Percentiles rank a stretch among this genome's conserved stretches.
These are phyloP conservation scores for Tetrapyrgos nigripes DNA, from an alignment of 1,284 basidiomycete genomes.

Conservation along the genomic window DNA sequence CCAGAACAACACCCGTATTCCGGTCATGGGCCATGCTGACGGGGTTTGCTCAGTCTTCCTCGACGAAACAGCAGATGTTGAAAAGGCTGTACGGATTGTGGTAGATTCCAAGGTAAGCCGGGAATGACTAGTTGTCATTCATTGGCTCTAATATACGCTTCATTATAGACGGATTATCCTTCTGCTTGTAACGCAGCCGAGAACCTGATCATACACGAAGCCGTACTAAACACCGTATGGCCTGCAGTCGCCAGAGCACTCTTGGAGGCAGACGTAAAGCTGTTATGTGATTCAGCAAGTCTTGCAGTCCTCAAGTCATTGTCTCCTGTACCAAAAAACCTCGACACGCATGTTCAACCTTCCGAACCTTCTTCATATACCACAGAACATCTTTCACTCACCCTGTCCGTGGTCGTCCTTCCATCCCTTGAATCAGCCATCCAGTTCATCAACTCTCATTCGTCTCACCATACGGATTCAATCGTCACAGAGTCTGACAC, in stretches of 20 bases:
- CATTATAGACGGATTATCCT: slow-evolving; percentile 88
- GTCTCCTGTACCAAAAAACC: slow-evolving; percentile 38
- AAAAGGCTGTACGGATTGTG: slow-evolving; percentile 83
- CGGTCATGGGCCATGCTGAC: slow-evolving; percentile 99
- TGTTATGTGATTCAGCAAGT: slow-evolving; percentile 80
- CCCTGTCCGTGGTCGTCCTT: slow-evolving; percentile 81
- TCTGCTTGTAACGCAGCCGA: slow-evolving; percentile 97
- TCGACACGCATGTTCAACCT: slow-evolving; percentile 55
- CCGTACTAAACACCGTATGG: slow-evolving; percentile 79
- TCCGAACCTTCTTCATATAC: slow-evolving; percentile 73
- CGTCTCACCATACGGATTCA: slow-evolving; percentile 94
- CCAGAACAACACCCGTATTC: slow-evolving; percentile 90
- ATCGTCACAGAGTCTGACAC: slow-evolving; percentile 87
- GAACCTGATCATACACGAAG: slow-evolving; percentile 86
- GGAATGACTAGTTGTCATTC: slow-evolving; percentile 1
- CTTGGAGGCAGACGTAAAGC: slow-evolving; percentile 70
- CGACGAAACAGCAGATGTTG: slow-evolving; percentile 80
- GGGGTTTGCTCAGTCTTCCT: slow-evolving; percentile 92
- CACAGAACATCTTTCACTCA: slow-evolving; percentile 90
- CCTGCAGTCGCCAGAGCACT: slow-evolving; percentile 79
- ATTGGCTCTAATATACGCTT: slow-evolving; percentile 4
- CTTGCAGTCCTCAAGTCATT: slow-evolving; percentile 56
- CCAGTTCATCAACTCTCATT: slow-evolving; percentile 90
- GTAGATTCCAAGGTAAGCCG: slow-evolving; percentile 88
- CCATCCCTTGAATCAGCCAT: slow-evolving; percentile 80